These are phyloP conservation scores for Parasitella parasitica DNA, from an alignment of 371 early-diverging fungal genomes.

Conservation along the genomic window DNA sequence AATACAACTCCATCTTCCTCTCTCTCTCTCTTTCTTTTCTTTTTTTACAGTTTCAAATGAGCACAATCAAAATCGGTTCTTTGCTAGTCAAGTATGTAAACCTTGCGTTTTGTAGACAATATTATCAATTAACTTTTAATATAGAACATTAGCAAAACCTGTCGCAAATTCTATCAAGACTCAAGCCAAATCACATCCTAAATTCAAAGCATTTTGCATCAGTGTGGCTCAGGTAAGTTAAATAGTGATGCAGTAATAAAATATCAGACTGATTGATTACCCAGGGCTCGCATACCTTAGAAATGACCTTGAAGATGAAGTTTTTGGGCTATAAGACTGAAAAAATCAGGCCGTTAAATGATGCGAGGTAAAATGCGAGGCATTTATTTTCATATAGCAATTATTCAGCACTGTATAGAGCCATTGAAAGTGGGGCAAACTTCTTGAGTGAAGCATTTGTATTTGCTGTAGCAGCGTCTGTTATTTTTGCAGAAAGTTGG, in stretches of 20 bases:
- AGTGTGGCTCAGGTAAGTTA: slow-evolving; percentile 71
- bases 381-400: background rate
- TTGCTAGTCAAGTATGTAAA: slow-evolving; percentile 52
- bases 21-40: background rate
- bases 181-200: slow-evolving; percentile 68
- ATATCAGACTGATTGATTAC: background rate
- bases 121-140: too few species aligned
- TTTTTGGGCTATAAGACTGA: slow-evolving; percentile 79
- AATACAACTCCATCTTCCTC: background rate
- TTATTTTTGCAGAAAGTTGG: slow-evolving; percentile 71
- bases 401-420: slow-evolving; percentile 37
- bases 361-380: slow-evolving; percentile 52
- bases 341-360: slow-evolving; percentile 82
- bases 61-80: slow-evolving; percentile 63
- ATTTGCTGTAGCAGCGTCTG: slow-evolving; percentile 79
- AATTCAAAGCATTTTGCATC: slow-evolving; percentile 78
- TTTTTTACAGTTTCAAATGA: slow-evolving; percentile 31
- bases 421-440: slow-evolving; percentile 87
- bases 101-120: background rate
- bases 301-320: slow-evolving; percentile 84
- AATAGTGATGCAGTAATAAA: background rate
- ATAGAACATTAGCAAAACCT: slow-evolving; percentile 80
- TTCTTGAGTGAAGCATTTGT: slow-evolving; percentile 86
- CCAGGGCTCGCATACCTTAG: slow-evolving; percentile 62
- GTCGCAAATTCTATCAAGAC: slow-evolving; percentile 80